Evolutionary conservation across 306 rosid species (phyloP).

Genomic region (Herpetospermum pedunculosum): DNA sequence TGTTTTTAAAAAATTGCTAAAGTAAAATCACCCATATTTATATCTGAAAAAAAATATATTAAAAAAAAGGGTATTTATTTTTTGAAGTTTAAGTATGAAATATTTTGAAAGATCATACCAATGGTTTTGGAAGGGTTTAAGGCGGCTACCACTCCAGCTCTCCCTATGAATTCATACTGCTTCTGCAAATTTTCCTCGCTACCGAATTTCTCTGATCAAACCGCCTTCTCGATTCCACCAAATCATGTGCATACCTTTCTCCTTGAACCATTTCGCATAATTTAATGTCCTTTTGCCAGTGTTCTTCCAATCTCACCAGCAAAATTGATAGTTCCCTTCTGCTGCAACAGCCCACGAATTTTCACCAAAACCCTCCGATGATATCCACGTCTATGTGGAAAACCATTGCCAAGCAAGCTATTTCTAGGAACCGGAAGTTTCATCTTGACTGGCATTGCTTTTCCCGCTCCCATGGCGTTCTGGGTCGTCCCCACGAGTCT

Average conservation of each 20-base stretch:
- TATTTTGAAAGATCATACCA: background rate
- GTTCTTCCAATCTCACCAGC: constrained; percentile 20
- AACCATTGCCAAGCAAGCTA: constrained; percentile 35
- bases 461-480: constrained; percentile 16
- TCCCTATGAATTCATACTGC: constrained; percentile 16
- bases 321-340: constrained; percentile 13
- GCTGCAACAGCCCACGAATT: background rate
- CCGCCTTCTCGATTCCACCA: background rate
- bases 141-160: constrained; percentile 9
- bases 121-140: constrained; percentile 19
- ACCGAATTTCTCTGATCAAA: background rate
- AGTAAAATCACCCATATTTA: no score
- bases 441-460: constrained; percentile 15
- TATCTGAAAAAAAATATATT: no score
- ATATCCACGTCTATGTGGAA: constrained; percentile 59
- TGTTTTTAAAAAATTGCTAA: no score
- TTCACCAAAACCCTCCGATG: constrained; percentile 18
- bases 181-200: background rate
- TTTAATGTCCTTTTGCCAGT: constrained; percentile 35
- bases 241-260: background rate
- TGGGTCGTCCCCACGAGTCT: constrained; percentile 11
- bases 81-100: background rate
- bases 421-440: constrained; percentile 17
- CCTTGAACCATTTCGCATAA: background rate
- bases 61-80: no score